phyloP scores from a whole-genome alignment of 192 early-diverging fungal genomes.

The Backusella tarrabulga region DNA sequence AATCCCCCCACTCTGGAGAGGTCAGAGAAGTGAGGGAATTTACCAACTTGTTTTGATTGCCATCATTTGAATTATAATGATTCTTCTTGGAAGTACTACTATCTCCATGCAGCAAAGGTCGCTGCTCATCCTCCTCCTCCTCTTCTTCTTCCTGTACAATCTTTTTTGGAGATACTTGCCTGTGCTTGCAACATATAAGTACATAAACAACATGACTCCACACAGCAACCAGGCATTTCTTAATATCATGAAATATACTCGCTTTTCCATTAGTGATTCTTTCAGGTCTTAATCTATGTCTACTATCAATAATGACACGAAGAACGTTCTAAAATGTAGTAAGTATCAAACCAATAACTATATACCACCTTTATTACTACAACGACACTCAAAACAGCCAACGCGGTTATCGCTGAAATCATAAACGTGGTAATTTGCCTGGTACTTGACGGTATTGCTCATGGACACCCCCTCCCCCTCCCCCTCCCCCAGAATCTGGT shows the following conservation, averaged over 20 bases:
- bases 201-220: not conserved
- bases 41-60: not conserved
- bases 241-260: conserved; percentile 17
- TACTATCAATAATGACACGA: conserved; percentile 14
- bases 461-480: conserved; percentile 79
- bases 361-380: conserved; percentile 33
- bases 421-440: conserved; percentile 85
- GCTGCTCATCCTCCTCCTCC: not conserved
- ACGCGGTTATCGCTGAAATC: conserved; percentile 70
- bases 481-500: conserved; percentile 80
- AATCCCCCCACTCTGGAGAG: too few relatives aligned
- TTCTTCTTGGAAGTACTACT: not conserved
- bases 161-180: not conserved
- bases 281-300: conserved; percentile 24
- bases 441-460: conserved; percentile 72
- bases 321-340: not conserved
- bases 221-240: not conserved
- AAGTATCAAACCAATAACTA: not conserved
- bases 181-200: not conserved
- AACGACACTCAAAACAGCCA: conserved; percentile 53
- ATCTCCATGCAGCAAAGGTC: not conserved
- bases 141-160: not conserved
- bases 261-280: conserved; percentile 12
- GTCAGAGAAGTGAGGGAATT: too few relatives aligned
- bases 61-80: not conserved